A percentile compares a stretch with the other conserved stretches of the same genome.
Conservation (phyloP, 2,329 filamentous ascomycete species). For the Alternaria novae-zelandiae region DNA sequence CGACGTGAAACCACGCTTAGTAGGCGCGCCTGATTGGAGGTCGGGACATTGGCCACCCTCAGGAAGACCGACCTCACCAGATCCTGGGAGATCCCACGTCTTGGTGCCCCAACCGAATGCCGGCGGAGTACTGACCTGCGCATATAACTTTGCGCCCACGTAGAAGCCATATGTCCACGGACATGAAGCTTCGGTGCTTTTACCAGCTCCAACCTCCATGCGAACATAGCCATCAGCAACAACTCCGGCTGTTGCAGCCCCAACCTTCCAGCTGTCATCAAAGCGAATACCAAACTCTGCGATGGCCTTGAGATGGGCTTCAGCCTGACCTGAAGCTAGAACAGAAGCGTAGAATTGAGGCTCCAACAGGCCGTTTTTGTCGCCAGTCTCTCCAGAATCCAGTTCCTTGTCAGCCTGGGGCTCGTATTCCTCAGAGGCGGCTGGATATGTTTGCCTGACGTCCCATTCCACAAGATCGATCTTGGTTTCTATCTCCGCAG, state of each 20-base stretch:
- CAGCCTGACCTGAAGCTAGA: background rate
- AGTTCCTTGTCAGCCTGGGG: conserved; percentile 1
- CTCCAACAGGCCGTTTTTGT: conserved; percentile 4
- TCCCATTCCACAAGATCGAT: conserved; percentile 9
- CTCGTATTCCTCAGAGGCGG: background rate
- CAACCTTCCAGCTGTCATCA: conserved; percentile 7
- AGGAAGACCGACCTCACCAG: conserved; percentile 2
- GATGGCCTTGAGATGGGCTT: background rate
- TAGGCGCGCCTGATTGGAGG: conserved; percentile 2
- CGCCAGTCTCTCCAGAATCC: conserved; percentile 3
- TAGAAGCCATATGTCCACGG: conserved; percentile 4
- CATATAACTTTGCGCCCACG: conserved; percentile 3
- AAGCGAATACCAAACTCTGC: conserved; percentile 11
- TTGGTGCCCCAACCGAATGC: conserved; percentile 3
- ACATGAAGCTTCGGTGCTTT: background rate
- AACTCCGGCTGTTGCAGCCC: conserved; percentile 1
- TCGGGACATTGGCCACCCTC: conserved; percentile 5
- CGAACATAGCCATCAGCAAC: background rate
- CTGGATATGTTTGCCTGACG: conserved; percentile 1
- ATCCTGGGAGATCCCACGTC: background rate
- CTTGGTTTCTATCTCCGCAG: conserved; percentile 5
- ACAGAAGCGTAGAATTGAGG: conserved; percentile 7
- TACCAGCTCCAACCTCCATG: conserved; percentile 1
- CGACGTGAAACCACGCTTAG: background rate
- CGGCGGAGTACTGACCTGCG: background rate